Base-by-base conservation (phyloP, 257 asterid species). In the Lithospermum erythrorhizon region DNA sequence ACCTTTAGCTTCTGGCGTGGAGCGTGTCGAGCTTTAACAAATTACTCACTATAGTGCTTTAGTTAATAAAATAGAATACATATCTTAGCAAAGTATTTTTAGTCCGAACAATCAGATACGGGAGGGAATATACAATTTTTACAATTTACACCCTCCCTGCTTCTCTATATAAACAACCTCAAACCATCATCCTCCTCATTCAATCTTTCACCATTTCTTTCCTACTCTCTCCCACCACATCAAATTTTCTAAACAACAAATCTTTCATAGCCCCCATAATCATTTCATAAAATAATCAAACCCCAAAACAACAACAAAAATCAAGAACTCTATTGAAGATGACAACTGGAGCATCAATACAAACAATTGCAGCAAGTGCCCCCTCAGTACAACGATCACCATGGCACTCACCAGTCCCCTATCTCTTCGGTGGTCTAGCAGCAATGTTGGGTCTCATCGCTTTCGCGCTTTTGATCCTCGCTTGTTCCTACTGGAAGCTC, bases 381-480 rank as follows among this genome's bases (percentile, higher is more conserved):
- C 62, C 62, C 1, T 15, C 29, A 8, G 48, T 41, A 11, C 45
- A 15, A n/a, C 58, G 21, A 7, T 76, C 77, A 0, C 60, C 74
- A 8, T 74, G 79, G 78, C 62, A 69, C 53, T 73, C 85, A 3
- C 78, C 83, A 20, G 79, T 82, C 61, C 83, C 81, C 6, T 82
- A 82, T 71, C 73, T 82, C 53, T 73, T 79, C 72, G 82, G 79
- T 18, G 85, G 78, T 22, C 58, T 82, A 22, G 81, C 77, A 0
- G 81, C 81, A 63, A 79, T 79, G 87, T 51, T 82, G 14, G 83
- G 77, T 1, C 73, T 82, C 58, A 74, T 82, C 14, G 87, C 78
- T 32, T 70, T 79, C 16, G 83, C 81, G 6, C 77, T 82, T 53
- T 24, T 69, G 58, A 51, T 79, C 64, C 63, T 82, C 29, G 72